Conservation (phyloP, 2,329 filamentous ascomycete species). For the Colletotrichum sp. region DNA sequence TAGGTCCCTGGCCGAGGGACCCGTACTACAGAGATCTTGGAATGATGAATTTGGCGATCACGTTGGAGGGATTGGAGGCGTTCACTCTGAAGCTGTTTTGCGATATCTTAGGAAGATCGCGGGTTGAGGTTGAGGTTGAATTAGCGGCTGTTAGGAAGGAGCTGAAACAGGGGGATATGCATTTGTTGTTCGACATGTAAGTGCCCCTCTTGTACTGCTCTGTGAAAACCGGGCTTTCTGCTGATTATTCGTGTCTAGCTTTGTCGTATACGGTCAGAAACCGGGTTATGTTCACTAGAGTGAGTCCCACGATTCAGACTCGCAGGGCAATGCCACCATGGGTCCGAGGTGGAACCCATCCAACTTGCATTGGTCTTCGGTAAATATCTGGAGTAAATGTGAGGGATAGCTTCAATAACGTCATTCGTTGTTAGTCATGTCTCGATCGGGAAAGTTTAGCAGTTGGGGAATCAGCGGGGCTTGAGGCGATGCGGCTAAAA, state of each 20-base stretch:
- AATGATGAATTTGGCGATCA: background rate
- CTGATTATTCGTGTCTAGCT: background rate
- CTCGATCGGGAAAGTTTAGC: background rate
- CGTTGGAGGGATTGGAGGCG: rapidly evolving
- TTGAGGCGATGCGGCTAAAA: background rate
- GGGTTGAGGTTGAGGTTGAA: background rate
- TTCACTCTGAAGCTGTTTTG: background rate
- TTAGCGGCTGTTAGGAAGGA: background rate
- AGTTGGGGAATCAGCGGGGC: background rate
- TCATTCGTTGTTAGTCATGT: background rate
- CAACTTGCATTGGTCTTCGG: background rate
- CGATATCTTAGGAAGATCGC: background rate
- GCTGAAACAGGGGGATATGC: background rate
- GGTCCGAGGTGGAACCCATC: rapidly evolving
- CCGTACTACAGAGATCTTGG: background rate
- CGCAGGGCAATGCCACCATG: background rate
- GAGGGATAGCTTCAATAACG: background rate
- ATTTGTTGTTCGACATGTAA: background rate
- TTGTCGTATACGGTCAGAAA: background rate
- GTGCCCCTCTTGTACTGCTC: background rate
- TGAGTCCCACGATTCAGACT: rapidly evolving
- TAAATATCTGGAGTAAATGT: background rate
- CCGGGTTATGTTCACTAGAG: background rate
- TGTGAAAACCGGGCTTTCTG: background rate
- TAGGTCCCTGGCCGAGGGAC: background rate